A percentile compares a stretch with the other conserved stretches of the same genome.
These are phyloP conservation scores for Skeletonema menzelii DNA, from an alignment of 108 stramenopile species.

Conservation along the genomic window DNA sequence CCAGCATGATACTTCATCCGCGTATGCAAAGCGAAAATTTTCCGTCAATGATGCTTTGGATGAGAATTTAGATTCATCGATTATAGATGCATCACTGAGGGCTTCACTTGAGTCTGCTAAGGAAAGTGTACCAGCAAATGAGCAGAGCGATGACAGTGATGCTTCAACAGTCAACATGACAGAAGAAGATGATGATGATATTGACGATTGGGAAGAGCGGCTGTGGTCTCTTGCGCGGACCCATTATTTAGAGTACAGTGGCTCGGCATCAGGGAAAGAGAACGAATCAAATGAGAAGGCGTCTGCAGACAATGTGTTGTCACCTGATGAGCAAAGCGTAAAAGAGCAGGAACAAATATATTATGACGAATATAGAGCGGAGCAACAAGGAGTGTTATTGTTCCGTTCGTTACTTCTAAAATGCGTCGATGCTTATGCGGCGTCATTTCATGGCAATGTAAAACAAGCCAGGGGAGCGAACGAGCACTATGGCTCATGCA, in stretches of 20 bases:
- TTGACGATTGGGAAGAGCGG: conserved; percentile 42
- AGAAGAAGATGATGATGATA: conserved; percentile 35
- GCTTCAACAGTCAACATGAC: conserved; percentile 27
- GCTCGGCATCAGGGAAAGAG: neutral
- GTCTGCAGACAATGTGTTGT: neutral
- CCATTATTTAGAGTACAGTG: conserved; percentile 28
- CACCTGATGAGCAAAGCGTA: conserved; percentile 28
- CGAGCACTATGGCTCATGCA: neutral
- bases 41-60: conserved; percentile 1
- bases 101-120: neutral
- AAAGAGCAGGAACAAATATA: conserved; percentile 35
- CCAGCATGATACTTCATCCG: conserved; percentile 34
- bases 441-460: conserved; percentile 25
- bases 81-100: conserved; percentile 3
- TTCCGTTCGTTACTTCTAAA: conserved; percentile 35
- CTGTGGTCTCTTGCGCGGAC: conserved; percentile 44
- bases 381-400: conserved; percentile 28
- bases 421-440: conserved; percentile 35
- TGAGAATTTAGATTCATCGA: conserved; percentile 3
- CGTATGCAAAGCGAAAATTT: conserved; percentile 14
- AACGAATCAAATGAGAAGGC: neutral
- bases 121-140: neutral
- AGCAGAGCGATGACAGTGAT: conserved; percentile 9
- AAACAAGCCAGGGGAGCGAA: neutral
- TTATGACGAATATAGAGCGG: conserved; percentile 13